Base-by-base conservation (phyloP, 257 asterid species). In the Penstemon davidsonii region DNA sequence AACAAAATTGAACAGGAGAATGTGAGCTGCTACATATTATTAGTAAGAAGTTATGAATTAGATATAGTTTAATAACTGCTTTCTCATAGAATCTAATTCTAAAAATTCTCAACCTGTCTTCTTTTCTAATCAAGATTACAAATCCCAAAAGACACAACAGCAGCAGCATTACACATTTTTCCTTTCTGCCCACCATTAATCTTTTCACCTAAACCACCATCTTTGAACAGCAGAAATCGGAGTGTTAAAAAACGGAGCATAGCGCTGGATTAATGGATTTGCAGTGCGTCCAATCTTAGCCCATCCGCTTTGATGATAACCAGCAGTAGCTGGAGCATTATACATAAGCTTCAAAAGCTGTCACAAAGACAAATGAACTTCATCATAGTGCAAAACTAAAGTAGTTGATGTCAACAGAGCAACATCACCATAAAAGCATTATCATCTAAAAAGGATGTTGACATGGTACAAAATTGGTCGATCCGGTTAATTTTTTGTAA, bases 301-400 rank as follows among this genome's bases (percentile, higher is more conserved):
- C 99, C 99, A 93, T 39, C 73, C 81, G 80, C 92, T 90, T 81
- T 83, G 97, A 76, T 93, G 97, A 78, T 88, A 90, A 69, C 88
- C 72, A 49, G 89, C 95, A 64, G 96, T 88, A 38, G 89, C 87
- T n/a, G 97, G 96, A 72, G 96, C 90, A 18, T 87, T 85, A 78
- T 91, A 94, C 96, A 94, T 94, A 50, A 91, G 95, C 87, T 91
- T 91, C 82, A 94, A 73, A 19, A 93, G 88, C 97, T 92, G 83
- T 83, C 63, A 62, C 25, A 57, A 36, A 25, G 4, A 67, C 64
- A 8, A 40, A 37, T 55, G 41, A 69, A 47, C 64, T 9, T 69
- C 67, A 44, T 39, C 42, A 66, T 54, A 54, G 51, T 52, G 10
- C 49, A 56, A 18, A 50, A 49, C 11, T n/a, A 45, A 38, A 19